Evolutionary conservation across 2,329 filamentous ascomycete genomes (phyloP), one percentile per base, ranked within the genome.

Genomic region (Hymenoscyphus fructigenus): DNA sequence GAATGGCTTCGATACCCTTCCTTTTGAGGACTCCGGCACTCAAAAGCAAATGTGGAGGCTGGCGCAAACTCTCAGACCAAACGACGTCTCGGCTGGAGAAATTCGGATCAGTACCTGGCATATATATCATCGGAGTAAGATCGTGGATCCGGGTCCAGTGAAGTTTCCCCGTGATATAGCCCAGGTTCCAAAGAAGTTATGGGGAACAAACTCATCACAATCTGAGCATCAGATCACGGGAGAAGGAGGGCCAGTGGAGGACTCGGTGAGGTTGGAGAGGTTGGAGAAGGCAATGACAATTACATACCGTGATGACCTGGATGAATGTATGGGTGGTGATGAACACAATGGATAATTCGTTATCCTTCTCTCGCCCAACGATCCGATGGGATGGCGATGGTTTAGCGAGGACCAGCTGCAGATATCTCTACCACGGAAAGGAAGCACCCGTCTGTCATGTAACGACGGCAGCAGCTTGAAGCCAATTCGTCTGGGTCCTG

Each of bases 91-190:
- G 36, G 57, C 61, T 63, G 38, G 44, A 63, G 36, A 63, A 50
- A 59, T 47, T 59, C 53, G 56, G 57, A 55, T 63, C 61, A 63
- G 61, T 59, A 59, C 57, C 44, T 34, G 34, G 23, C 23, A 63
- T 63, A 63, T 53, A 38, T 55, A 44, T n/a, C 28, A 29, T 57
- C 41, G 41, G 59, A 55, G 53, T 53, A 59, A 58, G 36, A 58
- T 59, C 61, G 28, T 63, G 61, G 57, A 28, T 55, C 61, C 20
- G 57, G 20, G n/a, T n/a, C 28, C 34, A 36, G 12, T 20, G 20
- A 47, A 50, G 20, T 20, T 55, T 56, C 36, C 44, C 61, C 61
- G 61, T 63, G 28, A 55, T 63, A 63, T 63, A 63, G 61, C 20
- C 61, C 56, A 55, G 61, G 61, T 63, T 63, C 57, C 6, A 29